Evolutionary conservation across 352 stramenopile species (phyloP).

Genomic region (Blastocystis hominis): DNA sequence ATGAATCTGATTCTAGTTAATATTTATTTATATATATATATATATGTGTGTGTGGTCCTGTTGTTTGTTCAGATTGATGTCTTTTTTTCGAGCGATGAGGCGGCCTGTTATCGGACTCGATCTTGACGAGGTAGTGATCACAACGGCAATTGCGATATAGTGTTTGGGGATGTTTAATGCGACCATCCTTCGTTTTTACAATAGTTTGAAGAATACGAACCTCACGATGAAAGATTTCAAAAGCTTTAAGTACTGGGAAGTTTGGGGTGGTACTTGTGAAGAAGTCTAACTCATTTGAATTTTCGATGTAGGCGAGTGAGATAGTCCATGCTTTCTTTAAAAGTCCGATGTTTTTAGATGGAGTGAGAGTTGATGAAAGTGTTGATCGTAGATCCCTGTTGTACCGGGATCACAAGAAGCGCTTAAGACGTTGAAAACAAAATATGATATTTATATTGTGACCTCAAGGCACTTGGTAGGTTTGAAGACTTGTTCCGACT

Average conservation of each 20-base stretch:
- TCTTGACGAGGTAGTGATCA: neutral
- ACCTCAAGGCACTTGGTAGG: neutral
- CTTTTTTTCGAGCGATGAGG: neutral
- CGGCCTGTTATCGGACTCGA: neutral
- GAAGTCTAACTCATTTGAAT: neutral
- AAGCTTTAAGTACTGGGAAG: conserved; percentile 25
- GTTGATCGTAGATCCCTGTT: neutral
- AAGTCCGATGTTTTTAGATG: neutral
- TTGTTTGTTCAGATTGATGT: neutral
- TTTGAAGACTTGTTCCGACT: neutral
- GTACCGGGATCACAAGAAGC: neutral
- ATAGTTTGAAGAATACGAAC: neutral
- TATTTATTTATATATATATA: neutral
- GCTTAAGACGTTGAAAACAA: neutral
- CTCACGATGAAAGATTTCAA: neutral
- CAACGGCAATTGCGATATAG: neutral
- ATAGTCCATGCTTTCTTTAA: neutral
- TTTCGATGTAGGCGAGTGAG: neutral
- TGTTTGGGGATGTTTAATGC: conserved; percentile 12
- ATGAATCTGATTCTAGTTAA: neutral
- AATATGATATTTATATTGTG: neutral
- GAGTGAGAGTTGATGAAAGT: neutral
- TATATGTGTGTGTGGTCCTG: no score
- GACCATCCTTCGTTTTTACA: neutral
- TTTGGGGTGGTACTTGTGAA: neutral